These are phyloP conservation scores for Lyophyllum atratum DNA, from an alignment of 768 basidiomycete species.

Conservation along the genomic window DNA sequence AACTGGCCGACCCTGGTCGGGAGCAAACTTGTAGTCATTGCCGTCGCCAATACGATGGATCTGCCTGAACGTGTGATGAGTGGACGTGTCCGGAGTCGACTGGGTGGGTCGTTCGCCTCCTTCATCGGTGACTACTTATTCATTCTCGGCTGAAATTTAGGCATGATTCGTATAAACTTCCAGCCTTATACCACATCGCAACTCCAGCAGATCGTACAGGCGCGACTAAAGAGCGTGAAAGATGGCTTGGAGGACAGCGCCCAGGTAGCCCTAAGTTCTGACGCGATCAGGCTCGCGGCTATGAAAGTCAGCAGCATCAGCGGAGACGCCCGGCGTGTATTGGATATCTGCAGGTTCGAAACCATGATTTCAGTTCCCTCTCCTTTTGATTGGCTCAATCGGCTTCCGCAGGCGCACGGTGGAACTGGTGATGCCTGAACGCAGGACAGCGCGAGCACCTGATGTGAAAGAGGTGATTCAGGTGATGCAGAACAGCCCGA, in stretches of 20 bases:
- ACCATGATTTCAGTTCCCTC: not conserved
- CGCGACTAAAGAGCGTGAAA: slow-evolving; percentile 66
- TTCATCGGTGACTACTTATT: not conserved
- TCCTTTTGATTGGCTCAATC: not conserved
- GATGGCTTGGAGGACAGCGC: slow-evolving; percentile 50
- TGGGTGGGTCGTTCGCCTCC: slow-evolving; percentile 52
- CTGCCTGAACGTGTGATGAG: slow-evolving; percentile 92
- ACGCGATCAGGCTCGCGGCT: slow-evolving; percentile 85
- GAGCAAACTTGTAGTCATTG: slow-evolving; percentile 91
- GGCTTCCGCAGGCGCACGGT: slow-evolving; percentile 65
- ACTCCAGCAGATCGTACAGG: slow-evolving; percentile 84
- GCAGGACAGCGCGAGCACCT: slow-evolving; percentile 57
- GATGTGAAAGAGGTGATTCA: slow-evolving; percentile 82
- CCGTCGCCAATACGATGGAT: slow-evolving; percentile 98
- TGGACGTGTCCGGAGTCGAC: slow-evolving; percentile 87
- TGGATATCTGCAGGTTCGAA: slow-evolving; percentile 89
- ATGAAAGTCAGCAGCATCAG: slow-evolving; percentile 73
- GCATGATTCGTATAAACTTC: slow-evolving; percentile 92
- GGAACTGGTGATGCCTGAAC: slow-evolving; percentile 64
- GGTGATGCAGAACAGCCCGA: slow-evolving; percentile 90
- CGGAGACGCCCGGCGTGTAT: slow-evolving; percentile 89
- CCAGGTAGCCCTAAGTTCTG: slow-evolving; percentile 55
- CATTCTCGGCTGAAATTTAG: slow-evolving; percentile 35
- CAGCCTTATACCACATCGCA: slow-evolving; percentile 81
- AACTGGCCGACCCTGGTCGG: slow-evolving; percentile 95